Conservation (phyloP, 768 basidiomycete genomes). For the Suillus paluster region DNA sequence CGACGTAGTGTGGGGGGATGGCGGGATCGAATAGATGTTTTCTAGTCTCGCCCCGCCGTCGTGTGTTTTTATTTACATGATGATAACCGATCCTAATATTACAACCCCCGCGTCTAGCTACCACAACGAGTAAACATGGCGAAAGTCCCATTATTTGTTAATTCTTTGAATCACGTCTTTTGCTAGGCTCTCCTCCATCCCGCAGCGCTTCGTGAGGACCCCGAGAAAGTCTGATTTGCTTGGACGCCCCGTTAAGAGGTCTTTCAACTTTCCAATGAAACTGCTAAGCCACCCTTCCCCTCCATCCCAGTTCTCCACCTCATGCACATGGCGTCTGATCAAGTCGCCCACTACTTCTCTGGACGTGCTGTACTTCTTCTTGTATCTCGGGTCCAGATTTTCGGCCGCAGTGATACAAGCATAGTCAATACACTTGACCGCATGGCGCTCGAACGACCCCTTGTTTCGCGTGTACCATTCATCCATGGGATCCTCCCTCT, state of each 20-base stretch:
- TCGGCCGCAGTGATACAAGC: conserved; percentile 15
- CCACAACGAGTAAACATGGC: background rate
- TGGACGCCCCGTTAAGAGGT: background rate
- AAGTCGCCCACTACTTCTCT: background rate
- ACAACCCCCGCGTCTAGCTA: background rate
- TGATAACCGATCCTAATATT: background rate
- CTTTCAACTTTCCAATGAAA: conserved; percentile 1
- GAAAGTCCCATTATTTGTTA: background rate
- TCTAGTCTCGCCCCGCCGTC: background rate
- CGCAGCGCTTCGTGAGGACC: conserved; percentile 4
- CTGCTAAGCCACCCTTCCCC: background rate
- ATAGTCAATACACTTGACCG: conserved; percentile 3
- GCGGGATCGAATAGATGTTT: background rate
- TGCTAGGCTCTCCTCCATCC: background rate
- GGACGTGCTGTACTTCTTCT: conserved; percentile 10
- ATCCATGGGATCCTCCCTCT: conserved; percentile 29
- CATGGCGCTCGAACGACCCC: background rate
- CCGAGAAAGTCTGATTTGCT: background rate
- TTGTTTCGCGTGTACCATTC: conserved; percentile 25
- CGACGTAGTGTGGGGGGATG: background rate
- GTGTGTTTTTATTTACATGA: background rate
- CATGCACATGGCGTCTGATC: background rate
- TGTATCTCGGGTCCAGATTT: conserved; percentile 20
- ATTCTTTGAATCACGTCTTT: background rate
- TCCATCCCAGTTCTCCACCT: conserved; percentile 1